Evolutionary conservation across 2,329 filamentous ascomycete genomes (phyloP).

Genomic region (Trichoderma pleuroti): DNA sequence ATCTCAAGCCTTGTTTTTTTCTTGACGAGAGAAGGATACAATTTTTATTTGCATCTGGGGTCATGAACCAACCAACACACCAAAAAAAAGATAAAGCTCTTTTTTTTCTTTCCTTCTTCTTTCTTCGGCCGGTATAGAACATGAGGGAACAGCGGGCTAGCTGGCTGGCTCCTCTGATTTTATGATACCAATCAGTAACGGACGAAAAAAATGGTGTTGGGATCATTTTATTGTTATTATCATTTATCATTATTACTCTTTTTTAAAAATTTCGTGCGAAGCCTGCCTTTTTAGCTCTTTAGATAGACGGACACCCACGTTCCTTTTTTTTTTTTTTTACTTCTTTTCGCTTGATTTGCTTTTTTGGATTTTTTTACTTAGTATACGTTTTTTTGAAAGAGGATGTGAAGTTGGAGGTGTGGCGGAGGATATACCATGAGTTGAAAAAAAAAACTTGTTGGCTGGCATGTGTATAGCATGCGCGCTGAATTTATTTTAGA

Average conservation of each 20-base stretch:
- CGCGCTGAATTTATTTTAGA: neutral
- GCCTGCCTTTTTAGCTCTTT: neutral
- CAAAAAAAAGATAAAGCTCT: neutral
- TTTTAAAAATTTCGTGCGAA: neutral
- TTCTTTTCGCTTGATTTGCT: neutral
- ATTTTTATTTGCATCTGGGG: neutral
- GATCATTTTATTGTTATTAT: neutral
- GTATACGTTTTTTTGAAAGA: neutral
- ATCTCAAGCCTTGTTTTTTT: neutral
- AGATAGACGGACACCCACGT: constrained; percentile 19
- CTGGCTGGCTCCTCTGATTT: constrained; percentile 18
- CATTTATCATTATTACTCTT: neutral
- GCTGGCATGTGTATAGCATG: neutral
- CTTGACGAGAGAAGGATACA: neutral
- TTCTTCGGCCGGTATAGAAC: constrained; percentile 15
- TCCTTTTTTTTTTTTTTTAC: constrained; percentile 6
- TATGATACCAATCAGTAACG: constrained; percentile 17
- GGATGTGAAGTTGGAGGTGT: neutral
- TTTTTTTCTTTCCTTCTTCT: neutral
- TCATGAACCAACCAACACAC: neutral
- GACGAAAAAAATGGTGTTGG: constrained; percentile 17
- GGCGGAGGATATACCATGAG: constrained; percentile 20
- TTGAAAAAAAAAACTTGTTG: constrained; percentile 6
- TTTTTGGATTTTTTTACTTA: neutral
- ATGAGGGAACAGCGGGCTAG: constrained; percentile 16